Percentiles rank a stretch among this genome's conserved stretches.
These are phyloP conservation scores for Colletotrichum nymphaeae DNA, from an alignment of 2,329 filamentous ascomycete species.

Conservation along the genomic window DNA sequence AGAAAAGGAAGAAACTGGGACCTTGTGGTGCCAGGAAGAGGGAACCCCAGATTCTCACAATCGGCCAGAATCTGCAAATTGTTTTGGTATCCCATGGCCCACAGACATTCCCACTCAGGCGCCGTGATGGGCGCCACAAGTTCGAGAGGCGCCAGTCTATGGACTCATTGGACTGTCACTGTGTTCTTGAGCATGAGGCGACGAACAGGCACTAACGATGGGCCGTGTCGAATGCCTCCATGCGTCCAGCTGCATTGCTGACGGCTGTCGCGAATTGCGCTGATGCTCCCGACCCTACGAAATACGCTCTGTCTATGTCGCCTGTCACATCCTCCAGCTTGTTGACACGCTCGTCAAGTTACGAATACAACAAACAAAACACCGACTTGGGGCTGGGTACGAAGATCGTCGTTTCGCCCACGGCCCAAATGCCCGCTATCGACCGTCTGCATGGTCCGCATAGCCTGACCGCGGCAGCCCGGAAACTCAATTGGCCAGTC, in stretches of 20 bases:
- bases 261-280: constrained; percentile 10
- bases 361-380: constrained; percentile 1
- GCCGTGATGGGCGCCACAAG: constrained; percentile 9
- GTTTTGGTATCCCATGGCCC: not conserved
- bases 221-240: constrained; percentile 5
- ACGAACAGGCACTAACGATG: constrained; percentile 8
- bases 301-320: not conserved
- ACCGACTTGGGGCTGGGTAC: constrained; percentile 22
- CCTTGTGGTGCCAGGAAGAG: constrained; percentile 3
- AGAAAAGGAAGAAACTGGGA: constrained; percentile 10
- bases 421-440: constrained; percentile 32
- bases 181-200: not conserved
- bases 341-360: constrained; percentile 4
- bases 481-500: constrained; percentile 26
- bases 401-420: constrained; percentile 30
- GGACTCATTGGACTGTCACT: constrained; percentile 1
- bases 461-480: constrained; percentile 12
- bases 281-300: not conserved
- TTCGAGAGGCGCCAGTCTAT: constrained; percentile 11
- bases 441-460: constrained; percentile 31
- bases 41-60: constrained; percentile 18
- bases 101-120: not conserved
- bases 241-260: constrained; percentile 8
- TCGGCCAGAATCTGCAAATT: constrained; percentile 9
- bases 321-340: constrained; percentile 17